Conservation (phyloP, 1,284 basidiomycete species). For the Fomes fomentarius region DNA sequence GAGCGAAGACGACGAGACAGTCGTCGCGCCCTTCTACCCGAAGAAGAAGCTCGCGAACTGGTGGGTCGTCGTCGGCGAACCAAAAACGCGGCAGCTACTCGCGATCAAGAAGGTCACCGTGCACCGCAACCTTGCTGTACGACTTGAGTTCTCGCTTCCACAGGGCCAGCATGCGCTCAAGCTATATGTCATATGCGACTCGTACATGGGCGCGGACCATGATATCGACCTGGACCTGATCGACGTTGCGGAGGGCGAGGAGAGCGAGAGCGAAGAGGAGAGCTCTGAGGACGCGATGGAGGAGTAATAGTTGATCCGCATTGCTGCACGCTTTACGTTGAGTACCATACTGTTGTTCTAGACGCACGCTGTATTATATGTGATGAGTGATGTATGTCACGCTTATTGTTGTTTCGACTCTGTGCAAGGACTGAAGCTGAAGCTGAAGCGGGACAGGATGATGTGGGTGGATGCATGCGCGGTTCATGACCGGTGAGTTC, state of each 20-base stretch:
- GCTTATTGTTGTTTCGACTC: too few species aligned
- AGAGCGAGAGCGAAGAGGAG: slow-evolving; percentile 76
- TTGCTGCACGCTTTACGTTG: background rate
- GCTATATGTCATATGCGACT: slow-evolving; percentile 93
- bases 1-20: slow-evolving; percentile 71
- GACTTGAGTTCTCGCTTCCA: slow-evolving; percentile 88
- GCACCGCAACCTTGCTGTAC: slow-evolving; percentile 74
- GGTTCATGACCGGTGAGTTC: too few species aligned
- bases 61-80: slow-evolving; percentile 96
- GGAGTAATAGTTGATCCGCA: slow-evolving; percentile 37
- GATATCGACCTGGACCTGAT: slow-evolving; percentile 82
- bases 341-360: background rate
- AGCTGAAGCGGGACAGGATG: too few species aligned
- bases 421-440: too few species aligned
- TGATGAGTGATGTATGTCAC: background rate
- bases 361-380: background rate
- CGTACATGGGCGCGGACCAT: slow-evolving; percentile 89
- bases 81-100: slow-evolving; percentile 72
- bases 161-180: slow-evolving; percentile 85
- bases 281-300: slow-evolving; percentile 48
- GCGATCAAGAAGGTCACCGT: slow-evolving; percentile 97
- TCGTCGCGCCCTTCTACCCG: slow-evolving; percentile 93
- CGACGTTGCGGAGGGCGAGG: slow-evolving; percentile 87
- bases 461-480: too few species aligned
- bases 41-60: slow-evolving; percentile 91